Percentiles rank a stretch among this genome's conserved stretches.
Evolutionary conservation across 495 filamentous ascomycete species (phyloP).

Genomic region (Podospora appendiculata): DNA sequence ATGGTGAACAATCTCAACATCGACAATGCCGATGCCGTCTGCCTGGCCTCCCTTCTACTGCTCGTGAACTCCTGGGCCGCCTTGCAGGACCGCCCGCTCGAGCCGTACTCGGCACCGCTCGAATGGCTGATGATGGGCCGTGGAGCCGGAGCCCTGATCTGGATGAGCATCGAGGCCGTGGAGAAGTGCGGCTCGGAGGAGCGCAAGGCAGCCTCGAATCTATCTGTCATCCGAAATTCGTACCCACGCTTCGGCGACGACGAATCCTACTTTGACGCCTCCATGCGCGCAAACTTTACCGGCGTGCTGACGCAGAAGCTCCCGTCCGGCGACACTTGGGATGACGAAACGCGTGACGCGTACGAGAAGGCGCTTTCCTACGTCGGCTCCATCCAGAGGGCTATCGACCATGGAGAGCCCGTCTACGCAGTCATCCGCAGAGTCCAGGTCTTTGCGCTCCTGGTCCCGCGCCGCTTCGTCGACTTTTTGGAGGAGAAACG

Average conservation of each 20-base stretch:
- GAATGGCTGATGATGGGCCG: conserved; percentile 26
- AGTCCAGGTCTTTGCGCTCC: conserved; percentile 29
- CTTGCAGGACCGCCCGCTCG: conserved; percentile 19
- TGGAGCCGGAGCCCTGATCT: conserved; percentile 4
- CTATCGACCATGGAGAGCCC: conserved; percentile 17
- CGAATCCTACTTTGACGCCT: conserved; percentile 11
- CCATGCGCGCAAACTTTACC: conserved; percentile 8
- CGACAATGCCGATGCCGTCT: conserved; percentile 29
- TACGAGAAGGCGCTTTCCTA: conserved; percentile 27
- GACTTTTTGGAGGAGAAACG: conserved; percentile 22
- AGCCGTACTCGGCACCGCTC: conserved; percentile 29
- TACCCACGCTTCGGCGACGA: conserved; percentile 9
- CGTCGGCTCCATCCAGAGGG: conserved; percentile 24
- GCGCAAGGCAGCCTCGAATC: conserved; percentile 5
- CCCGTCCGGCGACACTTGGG: conserved; percentile 18
- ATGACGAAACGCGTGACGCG: conserved; percentile 17
- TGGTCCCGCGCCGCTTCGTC: conserved; percentile 24
- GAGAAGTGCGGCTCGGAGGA: conserved; percentile 2
- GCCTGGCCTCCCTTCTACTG: conserved; percentile 21
- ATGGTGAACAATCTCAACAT: conserved; percentile 21
- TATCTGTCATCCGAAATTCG: conserved; percentile 3
- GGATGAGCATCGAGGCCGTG: conserved; percentile 4
- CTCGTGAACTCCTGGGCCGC: conserved; percentile 19
- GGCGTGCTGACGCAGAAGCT: conserved; percentile 17
- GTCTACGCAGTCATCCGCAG: conserved; percentile 20